A percentile compares a stretch with the other conserved stretches of the same genome.
Conservation (phyloP, 805 yeast genomes). For the Saccharomycopsis lassenensis region DNA sequence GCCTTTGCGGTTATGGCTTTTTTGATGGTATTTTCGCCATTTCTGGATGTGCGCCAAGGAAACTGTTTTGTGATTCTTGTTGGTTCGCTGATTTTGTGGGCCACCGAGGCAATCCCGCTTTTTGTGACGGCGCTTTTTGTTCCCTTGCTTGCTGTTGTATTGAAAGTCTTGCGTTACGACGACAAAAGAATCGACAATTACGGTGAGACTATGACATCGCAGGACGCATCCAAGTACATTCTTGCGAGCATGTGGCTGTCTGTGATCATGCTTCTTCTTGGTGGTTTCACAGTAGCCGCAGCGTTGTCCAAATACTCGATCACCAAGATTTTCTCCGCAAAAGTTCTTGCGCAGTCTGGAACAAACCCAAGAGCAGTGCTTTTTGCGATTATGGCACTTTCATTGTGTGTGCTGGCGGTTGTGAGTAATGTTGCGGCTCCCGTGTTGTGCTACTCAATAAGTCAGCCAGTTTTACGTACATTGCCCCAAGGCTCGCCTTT, state of each 20-base stretch:
- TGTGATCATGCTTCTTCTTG: conserved; percentile 77
- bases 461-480: conserved; percentile 81
- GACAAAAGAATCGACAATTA: conserved; percentile 21
- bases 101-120: conserved; percentile 87
- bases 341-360: conserved; percentile 73
- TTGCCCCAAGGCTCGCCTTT: conserved; percentile 69
- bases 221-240: conserved; percentile 62
- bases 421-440: conserved; percentile 97
- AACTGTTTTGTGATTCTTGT: conserved; percentile 79
- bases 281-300: conserved; percentile 93
- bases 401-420: conserved; percentile 87
- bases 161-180: conserved; percentile 51
- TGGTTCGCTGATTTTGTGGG: conserved; percentile 84
- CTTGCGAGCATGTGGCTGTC: conserved; percentile 92
- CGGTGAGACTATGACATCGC: conserved; percentile 43
- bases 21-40: conserved; percentile 40
- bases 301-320: conserved; percentile 85
- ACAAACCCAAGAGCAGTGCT: conserved; percentile 72
- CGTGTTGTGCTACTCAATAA: conserved; percentile 79
- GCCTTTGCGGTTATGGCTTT: conserved; percentile 35
- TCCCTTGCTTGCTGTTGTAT: conserved; percentile 68
- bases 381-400: conserved; percentile 74
- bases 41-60: conserved; percentile 44
- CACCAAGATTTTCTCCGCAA: conserved; percentile 77
- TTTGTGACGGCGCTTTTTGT: conserved; percentile 80